phyloP scores from a whole-genome alignment of 257 asterid species.

The Asclepias syriaca region DNA sequence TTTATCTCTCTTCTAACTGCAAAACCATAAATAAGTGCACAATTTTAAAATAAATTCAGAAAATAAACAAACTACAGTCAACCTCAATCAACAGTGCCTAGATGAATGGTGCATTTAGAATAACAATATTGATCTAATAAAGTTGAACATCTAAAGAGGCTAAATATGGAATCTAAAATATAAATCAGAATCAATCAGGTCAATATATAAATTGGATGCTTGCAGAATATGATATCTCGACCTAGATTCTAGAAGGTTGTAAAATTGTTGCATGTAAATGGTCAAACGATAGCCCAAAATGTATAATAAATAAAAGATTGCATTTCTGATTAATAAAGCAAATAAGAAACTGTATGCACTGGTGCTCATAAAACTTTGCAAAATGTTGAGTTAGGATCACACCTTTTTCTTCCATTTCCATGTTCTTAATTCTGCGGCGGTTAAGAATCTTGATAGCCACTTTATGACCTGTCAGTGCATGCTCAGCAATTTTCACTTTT shows the following conservation, averaged over 20 bases:
- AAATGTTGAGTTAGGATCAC: neutral
- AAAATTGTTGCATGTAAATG: neutral
- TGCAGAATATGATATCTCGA: neutral
- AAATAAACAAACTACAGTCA: neutral
- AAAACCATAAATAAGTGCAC: constrained; percentile 19
- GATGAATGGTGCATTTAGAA: neutral
- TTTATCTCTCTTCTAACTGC: constrained; percentile 94
- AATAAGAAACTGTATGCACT: neutral
- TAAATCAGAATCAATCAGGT: too few species aligned
- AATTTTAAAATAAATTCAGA: neutral
- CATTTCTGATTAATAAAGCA: neutral
- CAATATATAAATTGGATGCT: too few species aligned
- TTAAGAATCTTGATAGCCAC: constrained; percentile 93
- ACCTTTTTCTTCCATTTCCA: constrained; percentile 97
- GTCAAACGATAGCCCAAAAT: neutral
- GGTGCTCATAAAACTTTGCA: neutral
- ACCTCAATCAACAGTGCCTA: neutral
- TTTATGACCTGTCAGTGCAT: constrained; percentile 73
- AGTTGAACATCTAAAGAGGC: neutral
- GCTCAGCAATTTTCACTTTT: constrained; percentile 85
- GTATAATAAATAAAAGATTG: neutral
- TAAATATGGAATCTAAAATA: neutral
- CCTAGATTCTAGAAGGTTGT: neutral
- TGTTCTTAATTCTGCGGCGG: constrained; percentile 54
- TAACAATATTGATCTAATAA: neutral